Percentiles rank a stretch among this genome's conserved stretches.
These are phyloP conservation scores for Voacanga thouarsii DNA, from an alignment of 257 asterid species.

Conservation along the genomic window DNA sequence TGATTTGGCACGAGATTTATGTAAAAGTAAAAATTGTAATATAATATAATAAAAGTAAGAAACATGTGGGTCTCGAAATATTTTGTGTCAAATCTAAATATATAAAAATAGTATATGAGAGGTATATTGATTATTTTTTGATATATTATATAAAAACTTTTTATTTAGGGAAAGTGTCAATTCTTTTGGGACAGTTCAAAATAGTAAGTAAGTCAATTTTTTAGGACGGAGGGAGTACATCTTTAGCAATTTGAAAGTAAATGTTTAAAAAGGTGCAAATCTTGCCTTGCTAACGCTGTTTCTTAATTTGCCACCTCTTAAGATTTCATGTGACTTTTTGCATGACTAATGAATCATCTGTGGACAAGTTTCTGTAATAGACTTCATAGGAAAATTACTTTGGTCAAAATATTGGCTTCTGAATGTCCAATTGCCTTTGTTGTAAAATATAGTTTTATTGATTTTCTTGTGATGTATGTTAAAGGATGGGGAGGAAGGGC, in stretches of 20 bases:
- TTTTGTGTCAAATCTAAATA: too few relatives aligned
- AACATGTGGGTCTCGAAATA: too few relatives aligned
- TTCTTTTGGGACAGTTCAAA: too few relatives aligned
- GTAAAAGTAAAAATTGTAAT: too few relatives aligned
- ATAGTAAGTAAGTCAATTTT: too few relatives aligned
- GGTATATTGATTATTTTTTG: too few relatives aligned
- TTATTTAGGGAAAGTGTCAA: too few relatives aligned
- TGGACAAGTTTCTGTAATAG: background rate
- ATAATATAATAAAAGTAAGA: too few relatives aligned
- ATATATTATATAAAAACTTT: too few relatives aligned
- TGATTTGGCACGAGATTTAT: too few relatives aligned
- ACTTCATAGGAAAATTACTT: background rate
- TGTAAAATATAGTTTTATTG: background rate
- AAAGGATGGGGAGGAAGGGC: background rate
- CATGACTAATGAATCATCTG: background rate
- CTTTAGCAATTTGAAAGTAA: background rate
- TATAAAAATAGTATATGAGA: too few relatives aligned
- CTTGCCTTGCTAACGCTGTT: background rate
- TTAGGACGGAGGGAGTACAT: background rate
- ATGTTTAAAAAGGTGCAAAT: background rate
- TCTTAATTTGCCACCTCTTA: background rate
- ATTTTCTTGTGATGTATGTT: background rate
- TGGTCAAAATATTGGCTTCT: background rate
- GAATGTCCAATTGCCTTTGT: background rate
- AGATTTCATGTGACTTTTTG: background rate